Conservation (phyloP, 495 filamentous ascomycete species). For the Clavariopsis aquatica region DNA sequence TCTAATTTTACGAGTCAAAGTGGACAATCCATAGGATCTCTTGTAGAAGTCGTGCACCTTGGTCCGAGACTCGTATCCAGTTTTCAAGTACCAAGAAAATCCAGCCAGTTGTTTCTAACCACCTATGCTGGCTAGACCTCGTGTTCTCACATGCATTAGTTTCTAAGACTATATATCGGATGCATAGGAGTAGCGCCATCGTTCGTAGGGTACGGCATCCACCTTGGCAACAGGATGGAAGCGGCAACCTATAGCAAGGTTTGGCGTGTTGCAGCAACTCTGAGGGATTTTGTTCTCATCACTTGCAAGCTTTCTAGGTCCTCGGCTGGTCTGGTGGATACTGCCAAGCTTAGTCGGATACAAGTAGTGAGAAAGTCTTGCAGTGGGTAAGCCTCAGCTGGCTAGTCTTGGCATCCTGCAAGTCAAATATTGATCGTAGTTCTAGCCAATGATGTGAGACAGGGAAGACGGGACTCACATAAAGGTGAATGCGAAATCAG, state of each 20-base stretch:
- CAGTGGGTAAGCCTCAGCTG: constrained; percentile 12
- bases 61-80: background rate
- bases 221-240: background rate
- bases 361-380: background rate
- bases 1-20: background rate
- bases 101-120: background rate
- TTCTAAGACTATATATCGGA: background rate
- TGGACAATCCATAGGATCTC: background rate
- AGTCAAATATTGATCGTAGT: constrained; percentile 14
- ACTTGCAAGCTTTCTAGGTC: background rate
- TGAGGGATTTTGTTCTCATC: background rate
- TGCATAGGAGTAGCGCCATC: background rate
- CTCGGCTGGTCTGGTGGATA: background rate
- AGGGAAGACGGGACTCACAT: background rate
- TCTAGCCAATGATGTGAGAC: background rate
- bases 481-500: background rate
- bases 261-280: background rate
- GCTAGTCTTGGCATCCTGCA: constrained; percentile 12
- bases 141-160: background rate
- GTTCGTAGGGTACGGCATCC: background rate
- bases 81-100: background rate
- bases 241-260: background rate
- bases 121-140: background rate
- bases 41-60: background rate
- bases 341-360: background rate